Evolutionary conservation across 805 yeast genomes (phyloP).

Genomic region (Ascoidea tarda): DNA sequence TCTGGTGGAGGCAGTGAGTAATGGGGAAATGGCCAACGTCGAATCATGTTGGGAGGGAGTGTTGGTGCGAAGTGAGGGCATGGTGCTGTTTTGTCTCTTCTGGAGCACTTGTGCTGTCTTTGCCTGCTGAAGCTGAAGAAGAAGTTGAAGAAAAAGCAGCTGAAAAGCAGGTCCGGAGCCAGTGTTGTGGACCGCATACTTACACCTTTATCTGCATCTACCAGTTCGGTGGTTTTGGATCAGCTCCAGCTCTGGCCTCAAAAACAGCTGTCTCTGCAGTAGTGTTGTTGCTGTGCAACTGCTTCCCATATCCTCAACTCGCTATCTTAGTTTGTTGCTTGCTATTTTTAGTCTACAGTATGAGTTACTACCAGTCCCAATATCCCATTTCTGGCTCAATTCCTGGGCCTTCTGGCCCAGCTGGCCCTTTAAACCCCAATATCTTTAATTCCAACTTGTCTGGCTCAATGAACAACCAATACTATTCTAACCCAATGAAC

Average conservation of each 20-base stretch:
- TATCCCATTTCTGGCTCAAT: background rate
- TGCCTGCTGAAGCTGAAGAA: no score
- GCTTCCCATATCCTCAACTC: background rate
- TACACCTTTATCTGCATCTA: conserved; percentile 1
- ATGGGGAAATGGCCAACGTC: conserved; percentile 61
- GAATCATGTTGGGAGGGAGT: conserved; percentile 52
- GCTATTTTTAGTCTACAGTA: background rate
- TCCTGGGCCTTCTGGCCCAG: background rate
- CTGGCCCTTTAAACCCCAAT: background rate
- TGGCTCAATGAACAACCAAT: conserved; percentile 11
- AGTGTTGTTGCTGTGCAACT: no score
- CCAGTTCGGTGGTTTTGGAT: background rate
- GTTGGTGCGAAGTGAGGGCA: no score
- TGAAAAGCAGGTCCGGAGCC: background rate
- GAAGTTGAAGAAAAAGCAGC: background rate
- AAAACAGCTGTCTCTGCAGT: background rate
- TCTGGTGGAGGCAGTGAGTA: conserved; percentile 22
- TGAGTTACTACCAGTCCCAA: background rate
- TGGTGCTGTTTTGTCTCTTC: no score
- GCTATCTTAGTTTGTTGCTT: background rate
- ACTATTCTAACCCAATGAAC: conserved; percentile 5
- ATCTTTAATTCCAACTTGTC: conserved; percentile 1
- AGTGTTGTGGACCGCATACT: conserved; percentile 1
- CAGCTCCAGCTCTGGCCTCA: background rate
- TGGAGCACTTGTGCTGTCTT: no score